A percentile compares a stretch with the other conserved stretches of the same genome.
Conservation (phyloP, 306 rosid genomes). For the Malus fusca region DNA sequence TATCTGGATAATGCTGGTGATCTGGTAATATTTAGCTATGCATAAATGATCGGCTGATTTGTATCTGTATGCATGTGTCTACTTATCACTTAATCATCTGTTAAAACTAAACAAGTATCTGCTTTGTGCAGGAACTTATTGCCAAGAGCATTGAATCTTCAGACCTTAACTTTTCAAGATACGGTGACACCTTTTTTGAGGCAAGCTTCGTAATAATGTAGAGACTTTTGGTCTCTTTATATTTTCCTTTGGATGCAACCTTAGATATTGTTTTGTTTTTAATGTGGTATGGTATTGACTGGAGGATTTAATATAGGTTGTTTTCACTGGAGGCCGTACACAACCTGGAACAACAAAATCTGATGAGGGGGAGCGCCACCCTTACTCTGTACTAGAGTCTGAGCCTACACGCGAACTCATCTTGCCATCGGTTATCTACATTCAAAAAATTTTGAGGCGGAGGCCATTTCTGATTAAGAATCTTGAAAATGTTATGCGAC, state of each 20-base stretch:
- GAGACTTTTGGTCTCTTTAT: background rate
- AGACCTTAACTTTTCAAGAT: conserved; percentile 94
- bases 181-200: conserved; percentile 98
- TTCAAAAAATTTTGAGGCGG: conserved; percentile 89
- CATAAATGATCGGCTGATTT: background rate
- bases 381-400: conserved; percentile 76
- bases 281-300: background rate
- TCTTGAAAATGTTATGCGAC: conserved; percentile 98
- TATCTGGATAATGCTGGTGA: conserved; percentile 99
- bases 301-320: conserved; percentile 45
- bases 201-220: conserved; percentile 30
- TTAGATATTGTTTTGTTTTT: background rate
- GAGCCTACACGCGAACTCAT: conserved; percentile 83
- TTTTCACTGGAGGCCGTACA: conserved; percentile 97
- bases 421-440: conserved; percentile 80
- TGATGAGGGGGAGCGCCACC: conserved; percentile 99
- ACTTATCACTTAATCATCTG: background rate
- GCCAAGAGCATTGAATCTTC: conserved; percentile 84
- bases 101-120: conserved; percentile 8
- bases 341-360: conserved; percentile 99
- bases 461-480: conserved; percentile 94
- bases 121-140: conserved; percentile 64
- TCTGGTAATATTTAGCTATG: conserved; percentile 55
- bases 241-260: background rate
- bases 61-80: background rate